Conservation (phyloP, 805 yeast genomes). For the Ogataea pilisensis region DNA sequence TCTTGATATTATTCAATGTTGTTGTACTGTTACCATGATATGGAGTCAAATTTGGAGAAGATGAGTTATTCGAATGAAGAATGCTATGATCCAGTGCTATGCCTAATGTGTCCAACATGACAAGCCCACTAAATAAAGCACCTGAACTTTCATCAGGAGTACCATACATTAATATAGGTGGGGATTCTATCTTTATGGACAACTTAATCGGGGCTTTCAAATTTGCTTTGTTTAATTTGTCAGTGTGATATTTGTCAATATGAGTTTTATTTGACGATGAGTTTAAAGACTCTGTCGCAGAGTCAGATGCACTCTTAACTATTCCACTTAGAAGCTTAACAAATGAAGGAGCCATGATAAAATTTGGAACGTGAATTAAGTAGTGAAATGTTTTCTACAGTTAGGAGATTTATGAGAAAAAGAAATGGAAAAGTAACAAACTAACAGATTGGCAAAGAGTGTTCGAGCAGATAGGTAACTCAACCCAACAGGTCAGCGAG, state of each 20-base stretch:
- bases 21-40: slow-evolving; percentile 2
- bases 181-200: slow-evolving; percentile 72
- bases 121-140: slow-evolving; percentile 75
- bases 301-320: neutral
- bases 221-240: slow-evolving; percentile 21
- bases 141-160: slow-evolving; percentile 76
- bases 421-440: too few relatives aligned
- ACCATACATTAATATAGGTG: slow-evolving; percentile 87
- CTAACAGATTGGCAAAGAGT: too few relatives aligned
- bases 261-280: neutral
- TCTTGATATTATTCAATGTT: slow-evolving; percentile 5
- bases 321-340: slow-evolving; percentile 15
- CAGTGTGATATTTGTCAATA: slow-evolving; percentile 25
- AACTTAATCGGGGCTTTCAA: slow-evolving; percentile 34
- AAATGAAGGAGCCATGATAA: slow-evolving; percentile 12
- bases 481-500: too few relatives aligned
- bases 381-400: too few relatives aligned
- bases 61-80: slow-evolving; percentile 23
- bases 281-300: neutral
- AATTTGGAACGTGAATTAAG: neutral
- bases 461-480: too few relatives aligned
- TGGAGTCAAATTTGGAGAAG: slow-evolving; percentile 18
- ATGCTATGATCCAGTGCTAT: neutral
- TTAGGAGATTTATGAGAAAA: too few relatives aligned
- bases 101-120: slow-evolving; percentile 42